Base-by-base conservation (phyloP, 768 basidiomycete species). In the Lentinula lateritia region DNA sequence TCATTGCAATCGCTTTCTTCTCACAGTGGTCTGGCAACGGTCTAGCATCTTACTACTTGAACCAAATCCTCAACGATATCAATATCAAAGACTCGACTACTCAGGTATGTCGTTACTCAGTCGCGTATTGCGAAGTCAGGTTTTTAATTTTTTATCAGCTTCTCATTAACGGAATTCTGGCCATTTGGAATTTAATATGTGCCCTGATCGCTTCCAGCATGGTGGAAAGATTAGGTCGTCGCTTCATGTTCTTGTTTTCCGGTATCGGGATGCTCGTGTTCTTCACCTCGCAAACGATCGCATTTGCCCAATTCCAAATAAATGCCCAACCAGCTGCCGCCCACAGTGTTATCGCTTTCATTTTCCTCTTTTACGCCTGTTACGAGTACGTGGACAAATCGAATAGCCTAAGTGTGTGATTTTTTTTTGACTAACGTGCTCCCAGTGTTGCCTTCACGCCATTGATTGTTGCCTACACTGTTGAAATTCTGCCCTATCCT, bases 11-110 rank as follows among this genome's bases (percentile, higher is more conserved):
- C 60, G 89, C 88, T 52, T 89, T 89, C 81, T 91, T 92, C 81
- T 91, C 89, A 2, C 88, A 90, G 67, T 92, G 89, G 90, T 91
- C 88, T 9, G 90, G 89, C 13, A 92, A 92, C 67, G 90, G 90
- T 69, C 86, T 93, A 58, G 87, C 90, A 55, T 90, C 88, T 6
- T 92, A 88, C 79, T 93, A 93, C 77, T 83, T 93, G 68, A 87
- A 79, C 75, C 79, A 82, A 71, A 86, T 93, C 56, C 85, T 93
- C 72, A 71, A 79, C 63, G 76, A 82, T 61, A 86, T 90, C 60
- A 87, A 87, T 61, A 86, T 90, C 68, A 84, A 82, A 12, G 74
- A 83, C 66, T 70, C 80, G 8, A 80, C 81, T 60, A 83, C 76
- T 62, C 80, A 78, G 65, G 74, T 77, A 64, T 7, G 56, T 63